Conservation (phyloP, 1,139 yeast species). For the Candida tropicalis region DNA sequence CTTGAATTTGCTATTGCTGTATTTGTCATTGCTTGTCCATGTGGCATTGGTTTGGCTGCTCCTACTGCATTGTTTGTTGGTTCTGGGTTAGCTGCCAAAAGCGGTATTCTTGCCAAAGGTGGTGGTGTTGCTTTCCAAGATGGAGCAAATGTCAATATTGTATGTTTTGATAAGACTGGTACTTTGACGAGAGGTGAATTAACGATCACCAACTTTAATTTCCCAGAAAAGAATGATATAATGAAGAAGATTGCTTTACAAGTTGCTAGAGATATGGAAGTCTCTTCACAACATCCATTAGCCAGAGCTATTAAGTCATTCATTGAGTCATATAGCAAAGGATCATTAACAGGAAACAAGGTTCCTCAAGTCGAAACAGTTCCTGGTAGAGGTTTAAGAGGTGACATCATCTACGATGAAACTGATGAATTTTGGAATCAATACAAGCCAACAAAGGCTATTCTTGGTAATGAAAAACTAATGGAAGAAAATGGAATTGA, state of each 20-base stretch:
- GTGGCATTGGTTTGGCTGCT: slow-evolving; percentile 52
- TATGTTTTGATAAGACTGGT: slow-evolving; percentile 82
- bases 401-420: slow-evolving; percentile 33
- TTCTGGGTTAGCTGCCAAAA: slow-evolving; percentile 48
- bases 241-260: slow-evolving; percentile 42
- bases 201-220: slow-evolving; percentile 53
- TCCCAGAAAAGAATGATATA: slow-evolving; percentile 19
- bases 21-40: slow-evolving; percentile 60
- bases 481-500: slow-evolving; percentile 46
- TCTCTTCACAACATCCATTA: slow-evolving; percentile 70
- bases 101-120: slow-evolving; percentile 78
- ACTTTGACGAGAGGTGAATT: slow-evolving; percentile 72
- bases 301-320: slow-evolving; percentile 59
- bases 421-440: slow-evolving; percentile 30
- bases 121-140: slow-evolving; percentile 86
- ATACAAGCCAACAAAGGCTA: slow-evolving; percentile 38
- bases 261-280: slow-evolving; percentile 60
- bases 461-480: slow-evolving; percentile 68
- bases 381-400: slow-evolving; percentile 62
- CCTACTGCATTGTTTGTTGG: slow-evolving; percentile 53
- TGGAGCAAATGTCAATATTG: slow-evolving; percentile 61
- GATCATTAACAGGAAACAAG: slow-evolving; percentile 34
- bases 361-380: slow-evolving; percentile 54
- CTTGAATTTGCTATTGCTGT: slow-evolving; percentile 77
- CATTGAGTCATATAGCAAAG: slow-evolving; percentile 24